Evolutionary conservation across 2,329 filamentous ascomycete genomes (phyloP).

Genomic region (Thelonectria blattea): DNA sequence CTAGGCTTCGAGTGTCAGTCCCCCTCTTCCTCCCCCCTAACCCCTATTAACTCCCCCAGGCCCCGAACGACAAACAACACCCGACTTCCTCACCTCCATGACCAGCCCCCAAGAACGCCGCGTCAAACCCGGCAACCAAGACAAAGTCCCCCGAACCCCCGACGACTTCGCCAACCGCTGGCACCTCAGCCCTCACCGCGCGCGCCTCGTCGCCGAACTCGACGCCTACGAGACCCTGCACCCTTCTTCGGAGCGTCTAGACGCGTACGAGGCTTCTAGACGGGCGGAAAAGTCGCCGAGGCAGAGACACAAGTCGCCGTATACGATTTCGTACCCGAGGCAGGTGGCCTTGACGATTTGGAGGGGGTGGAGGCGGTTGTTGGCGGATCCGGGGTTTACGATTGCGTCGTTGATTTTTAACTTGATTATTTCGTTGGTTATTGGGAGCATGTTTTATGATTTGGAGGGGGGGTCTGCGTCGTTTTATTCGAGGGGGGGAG

Average conservation of each 20-base stretch:
- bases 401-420: slow-evolving; percentile 51
- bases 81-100: slow-evolving; percentile 48
- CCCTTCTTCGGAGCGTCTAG: slow-evolving; percentile 25
- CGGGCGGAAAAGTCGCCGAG: slow-evolving; percentile 39
- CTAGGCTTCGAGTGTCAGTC: slow-evolving; percentile 35
- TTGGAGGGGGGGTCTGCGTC: slow-evolving; percentile 49
- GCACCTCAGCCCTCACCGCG: slow-evolving; percentile 37
- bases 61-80: slow-evolving; percentile 35
- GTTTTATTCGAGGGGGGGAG: slow-evolving; percentile 54
- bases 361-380: slow-evolving; percentile 47
- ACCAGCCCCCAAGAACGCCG: slow-evolving; percentile 48
- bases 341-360: slow-evolving; percentile 53
- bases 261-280: slow-evolving; percentile 31
- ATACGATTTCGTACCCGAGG: slow-evolving; percentile 53
- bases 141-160: slow-evolving; percentile 43
- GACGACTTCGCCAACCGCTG: slow-evolving; percentile 46
- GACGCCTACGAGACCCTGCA: slow-evolving; percentile 37
- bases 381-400: slow-evolving; percentile 48
- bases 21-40: accelerated
- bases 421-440: slow-evolving; percentile 56
- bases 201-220: slow-evolving; percentile 39
- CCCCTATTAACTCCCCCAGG: slow-evolving; percentile 9
- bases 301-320: slow-evolving; percentile 53
- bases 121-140: slow-evolving; percentile 41
- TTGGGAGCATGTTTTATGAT: slow-evolving; percentile 59